These are phyloP conservation scores for Talaromyces rugulosus DNA, from an alignment of 2,329 filamentous ascomycete species.

Conservation along the genomic window DNA sequence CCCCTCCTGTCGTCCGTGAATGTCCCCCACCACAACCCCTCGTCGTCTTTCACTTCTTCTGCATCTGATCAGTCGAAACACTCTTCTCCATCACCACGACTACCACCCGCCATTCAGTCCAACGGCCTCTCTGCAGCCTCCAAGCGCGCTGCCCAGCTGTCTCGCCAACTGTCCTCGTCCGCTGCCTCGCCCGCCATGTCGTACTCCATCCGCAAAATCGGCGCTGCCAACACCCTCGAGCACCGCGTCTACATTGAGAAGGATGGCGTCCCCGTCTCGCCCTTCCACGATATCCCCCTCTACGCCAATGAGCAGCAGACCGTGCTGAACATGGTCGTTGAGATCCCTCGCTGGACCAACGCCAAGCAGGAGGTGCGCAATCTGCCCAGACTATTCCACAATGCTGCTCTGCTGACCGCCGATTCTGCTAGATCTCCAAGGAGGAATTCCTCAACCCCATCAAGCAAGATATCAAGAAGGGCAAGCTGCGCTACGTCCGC, in stretches of 20 bases:
- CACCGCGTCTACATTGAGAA: conserved; percentile 98
- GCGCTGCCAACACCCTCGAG: conserved; percentile 85
- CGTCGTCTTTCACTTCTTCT: conserved; percentile 16
- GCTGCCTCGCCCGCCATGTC: conserved; percentile 29
- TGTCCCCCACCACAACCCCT: conserved; percentile 23
- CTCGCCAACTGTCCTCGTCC: conserved; percentile 45
- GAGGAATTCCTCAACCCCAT: conserved; percentile 97
- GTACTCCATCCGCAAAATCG: conserved; percentile 83
- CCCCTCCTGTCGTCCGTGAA: conserved; percentile 8
- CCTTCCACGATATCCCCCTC: conserved; percentile 97
- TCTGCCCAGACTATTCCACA: background rate
- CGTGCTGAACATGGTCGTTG: conserved; percentile 97
- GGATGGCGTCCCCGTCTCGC: conserved; percentile 88
- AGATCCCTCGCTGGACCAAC: conserved; percentile 99
- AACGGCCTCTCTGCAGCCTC: conserved; percentile 18
- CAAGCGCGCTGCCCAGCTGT: conserved; percentile 41
- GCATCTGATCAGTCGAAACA: conserved; percentile 6
- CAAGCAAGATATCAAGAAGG: conserved; percentile 99
- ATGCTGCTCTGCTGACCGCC: background rate
- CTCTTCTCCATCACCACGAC: background rate
- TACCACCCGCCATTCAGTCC: background rate
- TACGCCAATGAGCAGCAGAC: conserved; percentile 96
- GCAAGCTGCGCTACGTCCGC: conserved; percentile 97
- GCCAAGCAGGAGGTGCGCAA: conserved; percentile 90
- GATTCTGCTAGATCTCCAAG: conserved; percentile 76